These are phyloP conservation scores for Glomus cerebriforme DNA, from an alignment of 192 early-diverging fungal genomes.

Conservation along the genomic window DNA sequence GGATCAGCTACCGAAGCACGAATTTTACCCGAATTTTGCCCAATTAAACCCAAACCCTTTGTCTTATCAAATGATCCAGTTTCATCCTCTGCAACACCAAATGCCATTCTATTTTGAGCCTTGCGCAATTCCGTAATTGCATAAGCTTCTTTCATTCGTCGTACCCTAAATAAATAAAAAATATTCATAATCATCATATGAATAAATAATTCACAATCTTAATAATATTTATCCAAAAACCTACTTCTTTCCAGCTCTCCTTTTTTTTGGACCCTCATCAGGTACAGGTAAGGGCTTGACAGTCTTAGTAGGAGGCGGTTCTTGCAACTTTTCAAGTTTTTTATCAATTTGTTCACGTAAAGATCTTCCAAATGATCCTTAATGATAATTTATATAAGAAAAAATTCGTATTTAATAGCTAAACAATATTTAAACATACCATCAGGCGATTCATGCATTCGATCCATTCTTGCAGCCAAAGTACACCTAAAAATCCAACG, in stretches of 20 bases:
- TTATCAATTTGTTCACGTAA: constrained; percentile 82
- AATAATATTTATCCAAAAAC: neutral
- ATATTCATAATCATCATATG: neutral
- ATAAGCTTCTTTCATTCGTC: constrained; percentile 80
- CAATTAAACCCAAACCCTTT: constrained; percentile 87
- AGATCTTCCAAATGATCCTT: constrained; percentile 62
- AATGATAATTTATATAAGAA: neutral
- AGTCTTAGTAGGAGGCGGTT: constrained; percentile 82
- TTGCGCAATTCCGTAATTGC: constrained; percentile 86
- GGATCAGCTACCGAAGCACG: constrained; percentile 71
- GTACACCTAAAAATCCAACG: constrained; percentile 43
- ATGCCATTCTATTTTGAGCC: constrained; percentile 87
- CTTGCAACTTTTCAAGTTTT: constrained; percentile 82
- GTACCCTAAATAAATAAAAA: constrained; percentile 52
- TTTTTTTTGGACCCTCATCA: constrained; percentile 85
- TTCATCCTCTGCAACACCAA: constrained; percentile 92
- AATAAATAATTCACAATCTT: neutral
- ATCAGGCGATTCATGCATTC: constrained; percentile 65
- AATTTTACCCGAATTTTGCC: constrained; percentile 76
- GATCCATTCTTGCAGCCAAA: constrained; percentile 88
- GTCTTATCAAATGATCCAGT: constrained; percentile 79
- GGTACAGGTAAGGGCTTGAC: constrained; percentile 92
- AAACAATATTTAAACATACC: constrained; percentile 41
- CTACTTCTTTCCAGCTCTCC: constrained; percentile 83
- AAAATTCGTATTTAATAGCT: neutral